These are phyloP conservation scores for Metschnikowia santaceciliae DNA, from an alignment of 805 yeast species.

Conservation along the genomic window DNA sequence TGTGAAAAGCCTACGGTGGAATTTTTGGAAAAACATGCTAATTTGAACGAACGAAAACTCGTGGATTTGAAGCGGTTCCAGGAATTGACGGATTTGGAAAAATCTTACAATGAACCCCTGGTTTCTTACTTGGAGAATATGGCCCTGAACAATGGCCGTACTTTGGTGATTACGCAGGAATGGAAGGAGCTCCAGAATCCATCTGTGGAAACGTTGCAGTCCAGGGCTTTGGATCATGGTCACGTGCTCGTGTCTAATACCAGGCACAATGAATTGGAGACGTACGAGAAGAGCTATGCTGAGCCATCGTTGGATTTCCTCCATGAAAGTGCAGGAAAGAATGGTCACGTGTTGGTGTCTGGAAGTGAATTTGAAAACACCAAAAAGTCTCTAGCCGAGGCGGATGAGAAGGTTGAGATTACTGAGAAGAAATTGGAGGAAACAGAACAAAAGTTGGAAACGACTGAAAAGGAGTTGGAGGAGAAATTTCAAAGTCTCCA, in stretches of 20 bases:
- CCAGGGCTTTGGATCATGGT: constrained; percentile 3
- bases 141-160: neutral
- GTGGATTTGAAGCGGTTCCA: constrained; percentile 9
- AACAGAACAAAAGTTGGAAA: neutral
- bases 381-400: neutral
- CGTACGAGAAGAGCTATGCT: constrained; percentile 2
- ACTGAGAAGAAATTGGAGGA: neutral
- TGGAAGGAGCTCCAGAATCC: constrained; percentile 1
- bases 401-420: neutral
- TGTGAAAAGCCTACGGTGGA: constrained; percentile 10
- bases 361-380: constrained; percentile 1
- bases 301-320: constrained; percentile 9
- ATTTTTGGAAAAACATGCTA: constrained; percentile 15
- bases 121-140: constrained; percentile 9
- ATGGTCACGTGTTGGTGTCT: constrained; percentile 4
- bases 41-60: constrained; percentile 14
- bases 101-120: constrained; percentile 17
- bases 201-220: constrained; percentile 1
- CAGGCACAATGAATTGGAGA: constrained; percentile 2
- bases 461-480: neutral
- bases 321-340: neutral
- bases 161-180: neutral
- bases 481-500: neutral
- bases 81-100: constrained; percentile 8
- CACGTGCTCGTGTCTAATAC: constrained; percentile 8